Percentiles rank a stretch among this genome's conserved stretches.
Conservation (phyloP, 441 rosid species). For the Raphanus hybrid region DNA sequence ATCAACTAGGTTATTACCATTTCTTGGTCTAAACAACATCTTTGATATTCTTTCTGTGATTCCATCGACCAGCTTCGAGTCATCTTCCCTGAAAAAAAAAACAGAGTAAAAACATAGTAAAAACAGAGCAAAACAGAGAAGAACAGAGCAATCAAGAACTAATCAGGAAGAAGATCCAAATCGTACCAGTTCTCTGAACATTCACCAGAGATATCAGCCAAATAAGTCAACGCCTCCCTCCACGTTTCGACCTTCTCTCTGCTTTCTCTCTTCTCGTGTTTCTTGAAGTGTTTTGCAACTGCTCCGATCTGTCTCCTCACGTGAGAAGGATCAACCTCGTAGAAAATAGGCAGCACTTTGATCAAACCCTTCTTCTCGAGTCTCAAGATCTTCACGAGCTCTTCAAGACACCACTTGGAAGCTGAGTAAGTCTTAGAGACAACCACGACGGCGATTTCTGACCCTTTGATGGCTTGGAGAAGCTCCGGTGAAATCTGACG, state of each 20-base stretch:
- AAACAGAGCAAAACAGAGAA: not conserved
- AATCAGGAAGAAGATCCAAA: not conserved
- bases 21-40: constrained; percentile 20
- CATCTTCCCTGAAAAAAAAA: constrained; percentile 32
- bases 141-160: not conserved
- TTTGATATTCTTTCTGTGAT: constrained; percentile 20
- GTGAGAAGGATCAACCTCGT: constrained; percentile 46
- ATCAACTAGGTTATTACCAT: constrained; percentile 20
- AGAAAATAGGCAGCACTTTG: constrained; percentile 49
- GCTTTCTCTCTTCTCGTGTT: constrained; percentile 40
- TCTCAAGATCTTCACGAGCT: constrained; percentile 46
- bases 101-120: not conserved
- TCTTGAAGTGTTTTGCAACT: constrained; percentile 40
- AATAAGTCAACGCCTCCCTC: constrained; percentile 50
- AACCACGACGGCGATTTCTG: constrained; percentile 46
- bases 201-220: constrained; percentile 54
- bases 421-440: constrained; percentile 49
- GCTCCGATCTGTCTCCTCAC: constrained; percentile 47
- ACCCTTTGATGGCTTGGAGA: constrained; percentile 48
- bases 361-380: constrained; percentile 31
- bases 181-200: constrained; percentile 37
- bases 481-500: constrained; percentile 50
- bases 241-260: constrained; percentile 38
- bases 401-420: constrained; percentile 54
- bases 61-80: constrained; percentile 31